These are phyloP conservation scores for Kurtzmaniella quercitrusa DNA, from an alignment of 1,139 yeast genomes.

Conservation along the genomic window DNA sequence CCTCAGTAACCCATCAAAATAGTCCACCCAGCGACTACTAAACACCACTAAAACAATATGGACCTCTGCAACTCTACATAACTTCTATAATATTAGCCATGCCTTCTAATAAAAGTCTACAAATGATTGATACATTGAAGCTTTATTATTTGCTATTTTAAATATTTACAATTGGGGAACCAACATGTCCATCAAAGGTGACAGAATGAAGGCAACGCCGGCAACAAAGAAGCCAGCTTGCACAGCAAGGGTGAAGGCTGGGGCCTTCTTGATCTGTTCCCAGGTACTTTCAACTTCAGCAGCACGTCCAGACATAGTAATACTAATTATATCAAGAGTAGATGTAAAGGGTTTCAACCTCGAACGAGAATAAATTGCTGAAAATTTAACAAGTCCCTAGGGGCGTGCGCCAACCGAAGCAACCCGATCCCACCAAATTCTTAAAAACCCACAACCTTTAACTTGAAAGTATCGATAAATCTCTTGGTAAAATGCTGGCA, in stretches of 20 bases:
- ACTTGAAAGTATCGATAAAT: too few species aligned
- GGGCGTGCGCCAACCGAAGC: not conserved
- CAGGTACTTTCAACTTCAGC: conserved; percentile 31
- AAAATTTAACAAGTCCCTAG: not conserved
- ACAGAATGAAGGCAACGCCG: conserved; percentile 72
- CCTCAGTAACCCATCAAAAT: too few species aligned
- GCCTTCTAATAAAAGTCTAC: too few species aligned
- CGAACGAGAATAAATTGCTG: not conserved
- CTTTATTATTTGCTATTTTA: not conserved
- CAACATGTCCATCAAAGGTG: conserved; percentile 76
- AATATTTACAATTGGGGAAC: conserved; percentile 62
- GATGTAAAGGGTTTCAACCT: not conserved
- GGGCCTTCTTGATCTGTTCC: conserved; percentile 54
- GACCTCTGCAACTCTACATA: too few species aligned
- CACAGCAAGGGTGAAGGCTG: conserved; percentile 58
- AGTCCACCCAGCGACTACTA: too few species aligned
- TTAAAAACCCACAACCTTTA: not conserved
- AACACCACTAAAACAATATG: too few species aligned
- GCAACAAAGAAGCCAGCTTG: conserved; percentile 64
- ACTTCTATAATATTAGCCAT: too few species aligned
- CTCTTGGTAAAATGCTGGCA: not conserved
- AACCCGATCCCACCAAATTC: not conserved
- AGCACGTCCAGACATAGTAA: conserved; percentile 23
- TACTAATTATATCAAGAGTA: not conserved
- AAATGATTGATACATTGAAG: not conserved